Evolutionary conservation across 768 basidiomycete genomes (phyloP), one percentile per base, ranked within the genome.

Genomic region (Chalciporus chontae): DNA sequence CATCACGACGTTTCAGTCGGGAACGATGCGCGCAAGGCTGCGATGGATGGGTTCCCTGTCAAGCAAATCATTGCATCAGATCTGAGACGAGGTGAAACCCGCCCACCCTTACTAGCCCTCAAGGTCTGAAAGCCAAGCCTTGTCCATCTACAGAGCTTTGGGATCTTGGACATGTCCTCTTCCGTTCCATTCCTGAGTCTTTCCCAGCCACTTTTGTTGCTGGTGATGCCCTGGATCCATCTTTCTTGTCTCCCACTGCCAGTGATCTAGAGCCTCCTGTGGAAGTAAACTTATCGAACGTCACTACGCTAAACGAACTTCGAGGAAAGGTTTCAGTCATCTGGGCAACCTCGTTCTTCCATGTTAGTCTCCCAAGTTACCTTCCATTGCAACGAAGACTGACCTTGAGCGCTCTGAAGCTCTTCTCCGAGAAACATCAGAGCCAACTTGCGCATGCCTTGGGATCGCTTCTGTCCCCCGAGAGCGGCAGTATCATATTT

Each of bases 111-210:
- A 7, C 38, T 11, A 21, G 8, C 29, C 10, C 8, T 14, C 4
- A 27, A 26, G 42, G 8, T 41, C 34, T 48, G 26, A 54, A 11
- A 17, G 2, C 5, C 21, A 3, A 15, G 8, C 27, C 40, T 15
- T 23, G 10, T 48, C 17, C 18, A 23, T 36, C 41, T 26, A 15
- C 48, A 84, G 83, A 68, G 9, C 80, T 81, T 53, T 85, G 83
- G 83, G 71, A 79, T 5, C 69, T 77, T 4, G 84, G 84, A 1
- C 83, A 86, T 53, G 69, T 77, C 38, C 69, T 87, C 14, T 87
- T 84, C 67, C 73, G 63, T 43, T 73, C 77, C 4, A 79, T 71
- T 0, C 73, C 76, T 0, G 66, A 74, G 34, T 71, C 74, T 0
- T 85, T 81, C 63, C 78, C 80, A 2, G 78, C 72, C 0, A 62